Evolutionary conservation across 805 yeast genomes (phyloP).

Genomic region (Candida methanosorbosa): DNA sequence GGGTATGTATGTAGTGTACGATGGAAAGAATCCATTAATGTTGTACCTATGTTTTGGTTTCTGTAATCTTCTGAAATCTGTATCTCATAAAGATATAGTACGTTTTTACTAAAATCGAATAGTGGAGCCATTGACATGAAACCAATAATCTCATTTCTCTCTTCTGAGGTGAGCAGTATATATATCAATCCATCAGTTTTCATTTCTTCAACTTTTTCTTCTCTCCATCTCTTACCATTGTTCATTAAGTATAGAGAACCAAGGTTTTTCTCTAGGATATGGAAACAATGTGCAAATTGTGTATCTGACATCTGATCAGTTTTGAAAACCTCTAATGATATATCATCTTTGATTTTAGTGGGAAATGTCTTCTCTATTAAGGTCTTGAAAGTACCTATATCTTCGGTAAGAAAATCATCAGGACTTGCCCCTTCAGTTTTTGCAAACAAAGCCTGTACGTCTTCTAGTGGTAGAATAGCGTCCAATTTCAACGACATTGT

Average conservation of each 20-base stretch:
- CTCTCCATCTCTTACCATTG: conserved; percentile 33
- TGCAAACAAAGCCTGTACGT: no score
- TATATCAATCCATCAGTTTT: conserved; percentile 38
- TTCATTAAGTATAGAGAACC: conserved; percentile 15
- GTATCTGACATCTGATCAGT: no score
- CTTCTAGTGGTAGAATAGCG: no score
- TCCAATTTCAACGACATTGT: no score
- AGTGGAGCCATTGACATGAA: conserved; percentile 41
- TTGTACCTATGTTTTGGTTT: conserved; percentile 28
- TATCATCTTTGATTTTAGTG: no score
- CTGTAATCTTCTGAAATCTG: conserved; percentile 34
- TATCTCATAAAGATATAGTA: conserved; percentile 49
- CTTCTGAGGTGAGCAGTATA: conserved; percentile 24
- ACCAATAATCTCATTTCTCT: conserved; percentile 19
- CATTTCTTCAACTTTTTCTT: conserved; percentile 36
- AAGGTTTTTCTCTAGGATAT: conserved; percentile 17
- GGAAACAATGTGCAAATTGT: no score
- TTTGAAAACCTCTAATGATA: no score
- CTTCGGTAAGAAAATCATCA: no score
- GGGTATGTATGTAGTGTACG: conserved; percentile 12
- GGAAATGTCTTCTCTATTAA: no score
- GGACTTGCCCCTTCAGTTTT: no score
- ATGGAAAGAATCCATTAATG: conserved; percentile 29
- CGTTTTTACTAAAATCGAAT: conserved; percentile 27
- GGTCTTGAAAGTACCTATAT: no score